A percentile compares a stretch with the other conserved stretches of the same genome.
Evolutionary conservation across 257 asterid genomes (phyloP).

Genomic region (Solanum chilense): DNA sequence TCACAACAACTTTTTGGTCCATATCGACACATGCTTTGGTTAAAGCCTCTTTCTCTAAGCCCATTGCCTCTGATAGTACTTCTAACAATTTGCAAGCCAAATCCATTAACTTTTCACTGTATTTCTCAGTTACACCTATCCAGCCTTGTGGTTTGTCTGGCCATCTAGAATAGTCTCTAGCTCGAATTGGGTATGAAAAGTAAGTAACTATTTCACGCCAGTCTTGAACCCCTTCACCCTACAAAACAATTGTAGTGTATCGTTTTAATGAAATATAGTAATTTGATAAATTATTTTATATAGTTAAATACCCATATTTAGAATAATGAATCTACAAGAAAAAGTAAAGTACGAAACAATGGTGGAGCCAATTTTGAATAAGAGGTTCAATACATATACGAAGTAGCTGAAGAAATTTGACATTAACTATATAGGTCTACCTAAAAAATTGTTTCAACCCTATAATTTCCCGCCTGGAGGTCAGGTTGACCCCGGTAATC

Average conservation of each 20-base stretch:
- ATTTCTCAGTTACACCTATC: slow-evolving; percentile 44
- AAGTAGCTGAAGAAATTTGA: too few relatives aligned
- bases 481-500: too few relatives aligned
- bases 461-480: too few relatives aligned
- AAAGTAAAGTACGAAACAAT: too few relatives aligned
- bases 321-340: too few relatives aligned
- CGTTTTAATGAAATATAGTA: too few relatives aligned
- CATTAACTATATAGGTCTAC: too few relatives aligned
- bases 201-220: slow-evolving; percentile 92
- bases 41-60: slow-evolving; percentile 52
- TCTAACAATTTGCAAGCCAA: slow-evolving; percentile 44
- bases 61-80: slow-evolving; percentile 78
- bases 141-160: slow-evolving; percentile 72
- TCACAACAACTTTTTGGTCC: slow-evolving; percentile 87
- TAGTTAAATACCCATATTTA: too few relatives aligned
- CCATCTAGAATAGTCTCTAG: slow-evolving; percentile 77
- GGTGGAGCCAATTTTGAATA: too few relatives aligned
- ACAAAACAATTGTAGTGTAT: neutral
- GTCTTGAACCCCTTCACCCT: slow-evolving; percentile 84
- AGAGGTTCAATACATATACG: too few relatives aligned
- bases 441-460: too few relatives aligned
- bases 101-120: slow-evolving; percentile 50
- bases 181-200: slow-evolving; percentile 54
- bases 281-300: too few relatives aligned
- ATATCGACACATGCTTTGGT: slow-evolving; percentile 66